Percentiles rank a stretch among this genome's conserved stretches.
These are phyloP conservation scores for Xylariales sp. DNA, from an alignment of 2,329 filamentous ascomycete genomes.

Conservation along the genomic window DNA sequence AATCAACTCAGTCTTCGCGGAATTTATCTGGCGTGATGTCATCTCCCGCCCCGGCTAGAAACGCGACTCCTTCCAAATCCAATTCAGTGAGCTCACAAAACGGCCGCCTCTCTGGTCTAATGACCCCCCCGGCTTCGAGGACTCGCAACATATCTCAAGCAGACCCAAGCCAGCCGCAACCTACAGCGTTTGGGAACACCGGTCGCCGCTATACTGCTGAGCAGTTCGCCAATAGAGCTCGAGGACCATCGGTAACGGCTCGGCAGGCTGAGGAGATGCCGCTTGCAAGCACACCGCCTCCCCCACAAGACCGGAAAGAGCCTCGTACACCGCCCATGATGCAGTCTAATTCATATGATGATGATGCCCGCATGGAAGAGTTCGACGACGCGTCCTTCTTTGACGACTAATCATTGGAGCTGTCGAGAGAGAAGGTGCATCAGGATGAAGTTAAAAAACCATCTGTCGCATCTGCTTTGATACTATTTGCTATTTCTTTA, in stretches of 20 bases:
- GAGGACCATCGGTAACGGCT: constrained; percentile 49
- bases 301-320: constrained; percentile 53
- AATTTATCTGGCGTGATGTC: constrained; percentile 46
- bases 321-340: constrained; percentile 73
- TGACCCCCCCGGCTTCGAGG: constrained; percentile 88
- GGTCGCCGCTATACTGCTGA: constrained; percentile 68
- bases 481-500: constrained; percentile 40
- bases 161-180: constrained; percentile 58
- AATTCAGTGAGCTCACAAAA: constrained; percentile 62
- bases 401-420: constrained; percentile 54
- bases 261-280: constrained; percentile 56
- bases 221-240: constrained; percentile 56
- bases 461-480: constrained; percentile 36
- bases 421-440: constrained; percentile 11
- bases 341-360: constrained; percentile 68
- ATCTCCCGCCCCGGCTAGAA: constrained; percentile 56
- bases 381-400: constrained; percentile 71
- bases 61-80: constrained; percentile 70
- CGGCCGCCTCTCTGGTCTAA: constrained; percentile 78
- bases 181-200: constrained; percentile 71
- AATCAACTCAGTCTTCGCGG: constrained; percentile 67
- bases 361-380: constrained; percentile 68
- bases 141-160: constrained; percentile 69
- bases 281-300: constrained; percentile 57
- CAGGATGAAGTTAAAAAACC: neutral